Percentiles rank a stretch among this genome's conserved stretches.
phyloP scores from a whole-genome alignment of 495 filamentous ascomycete genomes.

The Aspergillus haitiensis region DNA sequence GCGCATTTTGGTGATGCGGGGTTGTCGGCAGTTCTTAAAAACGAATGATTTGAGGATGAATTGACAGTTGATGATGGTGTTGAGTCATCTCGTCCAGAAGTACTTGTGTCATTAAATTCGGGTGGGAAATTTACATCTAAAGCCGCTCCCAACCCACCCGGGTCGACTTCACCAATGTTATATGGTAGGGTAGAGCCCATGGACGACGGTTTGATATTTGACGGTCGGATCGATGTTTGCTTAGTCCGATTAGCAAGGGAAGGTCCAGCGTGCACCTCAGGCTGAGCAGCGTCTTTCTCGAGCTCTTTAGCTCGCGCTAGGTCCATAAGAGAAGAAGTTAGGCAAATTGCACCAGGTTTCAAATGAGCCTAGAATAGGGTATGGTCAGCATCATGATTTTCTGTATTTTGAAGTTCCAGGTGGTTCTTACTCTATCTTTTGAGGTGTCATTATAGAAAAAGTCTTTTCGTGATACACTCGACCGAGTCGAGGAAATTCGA shows the following conservation, averaged over 20 bases:
- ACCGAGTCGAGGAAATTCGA: slow-evolving; percentile 5
- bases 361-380: neutral
- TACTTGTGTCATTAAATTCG: slow-evolving; percentile 20
- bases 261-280: too few relatives aligned
- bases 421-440: slow-evolving; percentile 3
- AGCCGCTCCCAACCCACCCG: neutral
- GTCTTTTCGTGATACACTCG: neutral
- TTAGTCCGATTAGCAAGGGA: too few relatives aligned
- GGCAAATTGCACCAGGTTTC: too few relatives aligned
- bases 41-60: slow-evolving; percentile 12
- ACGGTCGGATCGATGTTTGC: too few relatives aligned
- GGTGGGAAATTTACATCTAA: slow-evolving; percentile 16
- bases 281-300: too few relatives aligned
- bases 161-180: neutral
- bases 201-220: neutral
- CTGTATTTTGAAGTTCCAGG: too few relatives aligned
- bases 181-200: neutral
- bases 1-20: slow-evolving; percentile 13
- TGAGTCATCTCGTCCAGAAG: slow-evolving; percentile 10
- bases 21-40: slow-evolving; percentile 7
- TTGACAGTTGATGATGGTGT: slow-evolving; percentile 14
- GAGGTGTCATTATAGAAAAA: slow-evolving; percentile 1
- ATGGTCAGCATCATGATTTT: neutral
- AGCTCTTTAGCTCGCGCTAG: too few relatives aligned
- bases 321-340: too few relatives aligned